Percentiles rank a stretch among this genome's conserved stretches.
These are phyloP conservation scores for Lipomyces chichibuensis DNA, from an alignment of 805 yeast genomes.

Conservation along the genomic window DNA sequence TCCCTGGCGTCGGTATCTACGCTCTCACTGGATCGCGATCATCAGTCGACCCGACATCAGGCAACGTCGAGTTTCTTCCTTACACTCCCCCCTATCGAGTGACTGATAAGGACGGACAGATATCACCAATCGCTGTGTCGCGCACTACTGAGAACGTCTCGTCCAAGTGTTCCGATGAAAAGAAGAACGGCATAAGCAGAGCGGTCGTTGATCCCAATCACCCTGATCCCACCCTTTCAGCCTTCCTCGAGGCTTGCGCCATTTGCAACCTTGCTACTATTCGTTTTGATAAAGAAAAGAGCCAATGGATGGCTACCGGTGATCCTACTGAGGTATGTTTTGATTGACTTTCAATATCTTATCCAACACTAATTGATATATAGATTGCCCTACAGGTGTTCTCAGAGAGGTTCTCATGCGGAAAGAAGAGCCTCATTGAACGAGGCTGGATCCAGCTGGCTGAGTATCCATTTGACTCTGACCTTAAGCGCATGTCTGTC, in stretches of 20 bases:
- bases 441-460: constrained; percentile 54
- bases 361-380: background rate
- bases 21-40: constrained; percentile 58
- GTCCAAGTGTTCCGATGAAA: background rate
- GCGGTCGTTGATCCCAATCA: background rate
- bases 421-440: constrained; percentile 48
- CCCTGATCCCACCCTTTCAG: constrained; percentile 23
- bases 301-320: constrained; percentile 77
- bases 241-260: constrained; percentile 69
- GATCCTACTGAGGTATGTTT: constrained; percentile 70
- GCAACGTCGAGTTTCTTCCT: constrained; percentile 46
- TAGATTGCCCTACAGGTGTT: constrained; percentile 79
- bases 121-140: constrained; percentile 36
- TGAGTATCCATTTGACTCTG: constrained; percentile 77
- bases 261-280: constrained; percentile 80
- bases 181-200: too few relatives aligned
- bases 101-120: constrained; percentile 9
- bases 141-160: background rate
- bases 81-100: constrained; percentile 35
- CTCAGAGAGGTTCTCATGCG: constrained; percentile 58
- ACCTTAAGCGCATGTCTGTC: constrained; percentile 72
- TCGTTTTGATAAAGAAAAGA: constrained; percentile 51
- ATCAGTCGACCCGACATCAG: constrained; percentile 66
- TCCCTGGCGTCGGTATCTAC: constrained; percentile 64
- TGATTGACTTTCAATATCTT: background rate